Base-by-base conservation (phyloP, 169 alveolate species). In the Theileria orientalis region DNA sequence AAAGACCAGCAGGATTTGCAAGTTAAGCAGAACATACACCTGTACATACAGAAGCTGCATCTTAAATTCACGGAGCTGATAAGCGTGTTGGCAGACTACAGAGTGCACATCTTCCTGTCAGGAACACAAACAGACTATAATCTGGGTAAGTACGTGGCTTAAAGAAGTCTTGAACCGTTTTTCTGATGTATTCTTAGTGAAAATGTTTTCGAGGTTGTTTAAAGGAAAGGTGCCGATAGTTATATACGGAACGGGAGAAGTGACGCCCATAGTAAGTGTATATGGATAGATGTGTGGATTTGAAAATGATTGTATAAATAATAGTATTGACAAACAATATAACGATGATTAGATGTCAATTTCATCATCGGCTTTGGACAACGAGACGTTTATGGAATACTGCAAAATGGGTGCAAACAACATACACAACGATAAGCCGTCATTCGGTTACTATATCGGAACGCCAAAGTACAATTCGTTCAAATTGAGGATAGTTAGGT, bases 371-470 rank as follows among this genome's bases (percentile, higher is more conserved):
- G 23, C n/a, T 2, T 5, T 57, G 29, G 68, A 52, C 52, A 51
- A 49, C 21, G 54, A 37, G 9, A 13, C 27, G 0, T 33, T 79
- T 23, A 9, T 46, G 41, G 74, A 63, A 40, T 70, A 46, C 27
- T 64, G 62, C 23, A 40, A 74, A 16, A 41, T 60, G 27, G 89
- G 89, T 21, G 21, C 57, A 44, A n/a, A 56, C 56, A 63, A 82
- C 71, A 42, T 11, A 11, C 52, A 21, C 46, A 47, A 66, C 13
- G 82, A 47, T 21, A 25, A n/a, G 44, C 66, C 19, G 11, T 25
- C 62, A n/a, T 32, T 41, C 33, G 89, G 89, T 16, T 68, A 69
- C 44, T 82, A 82, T 33, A 59, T 82, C 44, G 89, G 89, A 32
- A 66, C 30, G 21, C 23, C 78, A 3, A 60, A 40, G 11, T 35